These are phyloP conservation scores for Hypoxylon sp. DNA, from an alignment of 2,329 filamentous ascomycete genomes.

Conservation along the genomic window DNA sequence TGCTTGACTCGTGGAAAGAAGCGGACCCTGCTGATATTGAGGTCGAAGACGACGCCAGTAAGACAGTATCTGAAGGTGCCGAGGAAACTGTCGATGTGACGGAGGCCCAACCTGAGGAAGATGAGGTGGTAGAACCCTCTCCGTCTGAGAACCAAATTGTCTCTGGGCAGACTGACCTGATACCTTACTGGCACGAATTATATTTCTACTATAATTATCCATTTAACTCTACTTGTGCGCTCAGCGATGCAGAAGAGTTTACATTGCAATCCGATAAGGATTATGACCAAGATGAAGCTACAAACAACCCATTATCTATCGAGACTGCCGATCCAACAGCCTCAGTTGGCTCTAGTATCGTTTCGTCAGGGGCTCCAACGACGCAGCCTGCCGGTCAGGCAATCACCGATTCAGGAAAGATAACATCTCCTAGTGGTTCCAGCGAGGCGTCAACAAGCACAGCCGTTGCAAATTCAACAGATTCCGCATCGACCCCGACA, in stretches of 20 bases:
- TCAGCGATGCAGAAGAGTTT: slow-evolving; percentile 32
- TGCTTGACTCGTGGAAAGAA: slow-evolving; percentile 94
- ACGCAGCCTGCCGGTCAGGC: slow-evolving; percentile 39
- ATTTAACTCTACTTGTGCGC: slow-evolving; percentile 39
- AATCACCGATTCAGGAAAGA: slow-evolving; percentile 28
- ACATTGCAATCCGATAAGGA: slow-evolving; percentile 34
- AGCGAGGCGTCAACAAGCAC: slow-evolving; percentile 32
- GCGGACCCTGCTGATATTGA: slow-evolving; percentile 78
- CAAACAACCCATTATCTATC: slow-evolving; percentile 33
- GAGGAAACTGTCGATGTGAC: slow-evolving; percentile 50
- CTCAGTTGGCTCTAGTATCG: slow-evolving; percentile 32
- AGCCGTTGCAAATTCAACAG: slow-evolving; percentile 34
- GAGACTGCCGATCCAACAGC: slow-evolving; percentile 38
- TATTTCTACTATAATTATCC: slow-evolving; percentile 50
- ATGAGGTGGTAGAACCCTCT: slow-evolving; percentile 45
- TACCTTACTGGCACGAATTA: slow-evolving; percentile 50
- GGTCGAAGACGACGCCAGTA: slow-evolving; percentile 63
- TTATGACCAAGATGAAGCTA: slow-evolving; percentile 24
- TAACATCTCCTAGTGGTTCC: slow-evolving; percentile 32
- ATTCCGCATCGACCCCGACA: slow-evolving; percentile 25
- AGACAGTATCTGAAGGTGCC: slow-evolving; percentile 52
- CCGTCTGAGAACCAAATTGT: slow-evolving; percentile 45
- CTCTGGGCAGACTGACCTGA: slow-evolving; percentile 46
- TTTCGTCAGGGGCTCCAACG: slow-evolving; percentile 38
- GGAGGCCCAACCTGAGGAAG: slow-evolving; percentile 44